Percentiles rank a stretch among this genome's conserved stretches.
Evolutionary conservation across 306 rosid genomes (phyloP).

Genomic region (Trichosanthes truncata): DNA sequence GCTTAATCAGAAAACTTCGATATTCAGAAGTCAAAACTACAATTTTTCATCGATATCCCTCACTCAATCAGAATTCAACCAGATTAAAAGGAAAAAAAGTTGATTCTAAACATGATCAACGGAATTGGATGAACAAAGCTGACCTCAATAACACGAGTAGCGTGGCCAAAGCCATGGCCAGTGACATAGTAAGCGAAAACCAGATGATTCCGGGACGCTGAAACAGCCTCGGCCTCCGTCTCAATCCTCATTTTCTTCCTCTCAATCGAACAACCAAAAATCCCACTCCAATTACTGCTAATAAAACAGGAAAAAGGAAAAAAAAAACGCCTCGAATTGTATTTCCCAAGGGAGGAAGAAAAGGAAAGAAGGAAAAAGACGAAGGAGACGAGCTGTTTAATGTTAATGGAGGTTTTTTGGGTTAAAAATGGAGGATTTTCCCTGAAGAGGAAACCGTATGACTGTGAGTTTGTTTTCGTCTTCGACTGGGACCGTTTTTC

Average conservation of each 20-base stretch:
- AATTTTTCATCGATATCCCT: neutral
- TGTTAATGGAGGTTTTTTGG: neutral
- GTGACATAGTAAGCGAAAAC: conserved; percentile 92
- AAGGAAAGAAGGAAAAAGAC: neutral
- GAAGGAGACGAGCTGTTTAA: neutral
- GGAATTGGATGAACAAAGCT: neutral
- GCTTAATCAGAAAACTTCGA: neutral
- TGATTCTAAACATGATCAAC: neutral
- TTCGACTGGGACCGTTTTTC: neutral
- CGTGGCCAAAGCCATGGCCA: conserved; percentile 98
- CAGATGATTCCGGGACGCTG: conserved; percentile 71
- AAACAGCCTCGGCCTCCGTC: conserved; percentile 50
- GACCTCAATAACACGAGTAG: conserved; percentile 95
- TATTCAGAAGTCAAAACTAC: neutral
- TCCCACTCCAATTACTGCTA: neutral
- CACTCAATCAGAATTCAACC: neutral
- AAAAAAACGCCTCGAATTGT: neutral
- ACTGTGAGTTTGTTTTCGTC: neutral
- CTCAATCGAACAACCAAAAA: neutral
- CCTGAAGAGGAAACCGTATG: neutral
- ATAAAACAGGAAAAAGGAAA: neutral
- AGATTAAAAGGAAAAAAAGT: neutral
- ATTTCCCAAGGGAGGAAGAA: neutral
- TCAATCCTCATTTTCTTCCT: conserved; percentile 56
- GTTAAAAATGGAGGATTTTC: neutral